A percentile compares a stretch with the other conserved stretches of the same genome.
Evolutionary conservation across 345 rosid species (phyloP).

Genomic region (Citrus cavaleriei): DNA sequence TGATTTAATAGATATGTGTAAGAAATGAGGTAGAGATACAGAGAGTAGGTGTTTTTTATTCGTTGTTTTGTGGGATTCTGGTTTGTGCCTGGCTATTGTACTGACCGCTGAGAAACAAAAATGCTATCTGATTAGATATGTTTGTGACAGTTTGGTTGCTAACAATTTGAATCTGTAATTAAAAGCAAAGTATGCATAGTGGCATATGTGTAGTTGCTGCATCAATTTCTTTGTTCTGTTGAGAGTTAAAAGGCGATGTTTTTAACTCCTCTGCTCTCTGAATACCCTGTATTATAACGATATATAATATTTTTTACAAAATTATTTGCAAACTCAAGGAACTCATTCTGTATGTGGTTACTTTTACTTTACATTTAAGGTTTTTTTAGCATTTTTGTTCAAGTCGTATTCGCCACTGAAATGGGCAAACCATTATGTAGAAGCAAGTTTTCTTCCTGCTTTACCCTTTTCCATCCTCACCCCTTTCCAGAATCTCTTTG

Average conservation of each 20-base stretch:
- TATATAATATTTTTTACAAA: background rate
- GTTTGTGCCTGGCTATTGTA: conserved; percentile 38
- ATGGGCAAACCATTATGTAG: background rate
- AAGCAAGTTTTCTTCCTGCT: too few relatives aligned
- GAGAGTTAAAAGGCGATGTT: conserved; percentile 1
- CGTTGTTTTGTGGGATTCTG: conserved; percentile 28
- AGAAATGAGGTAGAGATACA: conserved; percentile 40
- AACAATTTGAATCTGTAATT: conserved; percentile 56
- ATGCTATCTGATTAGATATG: conserved; percentile 29
- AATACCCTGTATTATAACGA: conserved; percentile 6
- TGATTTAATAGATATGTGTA: conserved; percentile 29
- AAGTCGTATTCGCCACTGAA: background rate
- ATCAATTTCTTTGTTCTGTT: background rate
- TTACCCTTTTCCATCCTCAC: too few relatives aligned
- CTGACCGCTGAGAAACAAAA: conserved; percentile 33
- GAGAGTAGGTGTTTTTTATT: conserved; percentile 35
- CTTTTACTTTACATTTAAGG: background rate
- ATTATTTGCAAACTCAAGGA: background rate
- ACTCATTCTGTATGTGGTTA: background rate
- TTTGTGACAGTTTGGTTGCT: conserved; percentile 50
- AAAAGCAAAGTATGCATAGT: conserved; percentile 28
- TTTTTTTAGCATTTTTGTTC: background rate
- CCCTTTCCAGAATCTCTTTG: too few relatives aligned
- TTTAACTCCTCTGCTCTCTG: conserved; percentile 1
- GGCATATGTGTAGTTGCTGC: conserved; percentile 12